A percentile compares a stretch with the other conserved stretches of the same genome.
phyloP scores from a whole-genome alignment of 768 basidiomycete species.

The Amanita inopinata region DNA sequence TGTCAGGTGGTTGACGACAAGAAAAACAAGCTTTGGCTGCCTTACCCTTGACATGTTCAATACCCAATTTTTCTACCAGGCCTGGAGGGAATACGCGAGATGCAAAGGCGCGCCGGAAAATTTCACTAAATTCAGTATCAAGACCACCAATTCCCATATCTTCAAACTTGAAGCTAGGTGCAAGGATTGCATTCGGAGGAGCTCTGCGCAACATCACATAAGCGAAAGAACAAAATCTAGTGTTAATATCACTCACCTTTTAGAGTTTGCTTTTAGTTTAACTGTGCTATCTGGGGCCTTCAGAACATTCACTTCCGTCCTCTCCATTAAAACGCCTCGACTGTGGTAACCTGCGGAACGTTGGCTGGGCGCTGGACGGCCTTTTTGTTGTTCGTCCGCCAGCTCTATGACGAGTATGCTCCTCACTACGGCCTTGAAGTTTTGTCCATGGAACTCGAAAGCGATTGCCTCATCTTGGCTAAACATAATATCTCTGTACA shows the following conservation, averaged over 20 bases:
- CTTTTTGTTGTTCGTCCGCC: slow-evolving; percentile 39
- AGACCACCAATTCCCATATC: slow-evolving; percentile 99
- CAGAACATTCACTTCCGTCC: slow-evolving; percentile 85
- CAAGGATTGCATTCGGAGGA: slow-evolving; percentile 88
- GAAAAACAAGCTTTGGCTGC: background rate
- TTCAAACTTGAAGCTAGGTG: slow-evolving; percentile 98
- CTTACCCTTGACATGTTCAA: slow-evolving; percentile 94
- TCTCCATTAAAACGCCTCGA: slow-evolving; percentile 78
- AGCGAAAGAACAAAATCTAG: slow-evolving; percentile 1
- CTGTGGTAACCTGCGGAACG: slow-evolving; percentile 18
- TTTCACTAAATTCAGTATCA: slow-evolving; percentile 89
- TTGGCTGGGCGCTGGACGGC: slow-evolving; percentile 24
- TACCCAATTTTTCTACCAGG: slow-evolving; percentile 94
- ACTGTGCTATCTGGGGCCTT: slow-evolving; percentile 76
- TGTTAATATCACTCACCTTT: slow-evolving; percentile 47
- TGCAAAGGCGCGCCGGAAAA: slow-evolving; percentile 97
- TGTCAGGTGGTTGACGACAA: background rate
- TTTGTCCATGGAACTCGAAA: slow-evolving; percentile 85
- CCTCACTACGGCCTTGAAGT: slow-evolving; percentile 62
- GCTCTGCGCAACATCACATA: slow-evolving; percentile 38
- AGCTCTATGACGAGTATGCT: slow-evolving; percentile 52
- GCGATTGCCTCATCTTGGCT: slow-evolving; percentile 59
- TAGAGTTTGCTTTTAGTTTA: slow-evolving; percentile 86
- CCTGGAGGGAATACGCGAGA: slow-evolving; percentile 97
- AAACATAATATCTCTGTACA: slow-evolving; percentile 66